Percentiles rank a stretch among this genome's conserved stretches.
Evolutionary conservation across 306 rosid species (phyloP).

Genomic region (Elaeagnus macrophylla): DNA sequence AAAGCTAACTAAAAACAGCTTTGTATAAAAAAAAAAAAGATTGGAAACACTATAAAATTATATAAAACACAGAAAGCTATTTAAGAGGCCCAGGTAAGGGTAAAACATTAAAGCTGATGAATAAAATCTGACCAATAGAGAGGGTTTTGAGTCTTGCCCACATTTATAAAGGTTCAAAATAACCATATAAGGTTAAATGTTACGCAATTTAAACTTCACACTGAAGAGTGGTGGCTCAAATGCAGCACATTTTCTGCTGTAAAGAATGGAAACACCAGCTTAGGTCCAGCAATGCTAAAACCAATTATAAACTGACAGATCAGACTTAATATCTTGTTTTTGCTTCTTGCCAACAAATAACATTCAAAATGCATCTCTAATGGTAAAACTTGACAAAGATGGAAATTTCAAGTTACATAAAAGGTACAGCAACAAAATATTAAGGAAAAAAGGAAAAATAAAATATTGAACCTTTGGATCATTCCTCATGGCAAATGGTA

Average conservation of each 20-base stretch:
- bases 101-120: too few relatives aligned
- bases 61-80: too few relatives aligned
- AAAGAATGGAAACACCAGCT: background rate
- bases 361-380: background rate
- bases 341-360: background rate
- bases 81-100: too few relatives aligned
- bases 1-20: too few relatives aligned
- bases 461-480: constrained; percentile 73
- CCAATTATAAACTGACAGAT: background rate
- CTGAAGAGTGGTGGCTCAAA: background rate
- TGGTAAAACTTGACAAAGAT: background rate
- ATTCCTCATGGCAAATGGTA: constrained; percentile 75
- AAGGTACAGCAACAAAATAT: constrained; percentile 14
- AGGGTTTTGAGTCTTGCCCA: too few relatives aligned
- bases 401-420: constrained; percentile 15
- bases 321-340: background rate
- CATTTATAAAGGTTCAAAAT: too few relatives aligned
- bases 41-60: too few relatives aligned
- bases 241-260: background rate
- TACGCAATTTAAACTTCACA: background rate
- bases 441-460: constrained; percentile 1
- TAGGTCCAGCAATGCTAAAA: background rate
- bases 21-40: too few relatives aligned
- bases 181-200: too few relatives aligned
- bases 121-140: too few relatives aligned